These are phyloP conservation scores for Daldinia decipiens DNA, from an alignment of 495 filamentous ascomycete genomes.

Conservation along the genomic window DNA sequence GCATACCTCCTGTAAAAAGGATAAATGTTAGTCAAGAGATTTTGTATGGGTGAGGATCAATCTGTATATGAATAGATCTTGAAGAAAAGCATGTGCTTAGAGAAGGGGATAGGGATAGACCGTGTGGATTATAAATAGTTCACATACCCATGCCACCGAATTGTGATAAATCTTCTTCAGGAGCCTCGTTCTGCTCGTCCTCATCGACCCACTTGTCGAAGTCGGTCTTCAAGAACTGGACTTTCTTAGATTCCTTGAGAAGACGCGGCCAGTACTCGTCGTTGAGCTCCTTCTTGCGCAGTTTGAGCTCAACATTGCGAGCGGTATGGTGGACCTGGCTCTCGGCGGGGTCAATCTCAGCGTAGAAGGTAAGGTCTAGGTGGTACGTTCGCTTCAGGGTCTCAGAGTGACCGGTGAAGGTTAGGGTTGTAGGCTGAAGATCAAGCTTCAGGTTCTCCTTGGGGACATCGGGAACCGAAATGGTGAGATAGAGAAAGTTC, in stretches of 20 bases:
- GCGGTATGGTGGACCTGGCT: conserved; percentile 85
- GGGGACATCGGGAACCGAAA: conserved; percentile 83
- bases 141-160: conserved; percentile 66
- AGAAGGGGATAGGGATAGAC: not conserved
- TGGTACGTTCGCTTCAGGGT: conserved; percentile 84
- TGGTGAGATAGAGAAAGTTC: conserved; percentile 92
- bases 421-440: conserved; percentile 77
- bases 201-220: conserved; percentile 99
- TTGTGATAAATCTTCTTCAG: conserved; percentile 84
- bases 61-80: not conserved
- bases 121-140: conserved; percentile 7
- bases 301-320: conserved; percentile 86
- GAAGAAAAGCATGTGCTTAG: not conserved
- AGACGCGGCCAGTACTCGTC: conserved; percentile 94
- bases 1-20: conserved; percentile 50
- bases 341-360: conserved; percentile 84
- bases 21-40: conserved; percentile 29
- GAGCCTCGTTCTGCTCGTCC: conserved; percentile 93
- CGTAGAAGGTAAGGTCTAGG: conserved; percentile 88
- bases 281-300: conserved; percentile 95
- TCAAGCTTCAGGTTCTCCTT: conserved; percentile 76
- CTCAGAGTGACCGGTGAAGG: conserved; percentile 82
- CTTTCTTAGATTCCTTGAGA: conserved; percentile 85
- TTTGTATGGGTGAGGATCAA: not conserved
- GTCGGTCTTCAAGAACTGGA: conserved; percentile 98